Evolutionary conservation across 257 asterid species (phyloP), one percentile per base, ranked within the genome.

Genomic region (Scutellaria baicalensis): DNA sequence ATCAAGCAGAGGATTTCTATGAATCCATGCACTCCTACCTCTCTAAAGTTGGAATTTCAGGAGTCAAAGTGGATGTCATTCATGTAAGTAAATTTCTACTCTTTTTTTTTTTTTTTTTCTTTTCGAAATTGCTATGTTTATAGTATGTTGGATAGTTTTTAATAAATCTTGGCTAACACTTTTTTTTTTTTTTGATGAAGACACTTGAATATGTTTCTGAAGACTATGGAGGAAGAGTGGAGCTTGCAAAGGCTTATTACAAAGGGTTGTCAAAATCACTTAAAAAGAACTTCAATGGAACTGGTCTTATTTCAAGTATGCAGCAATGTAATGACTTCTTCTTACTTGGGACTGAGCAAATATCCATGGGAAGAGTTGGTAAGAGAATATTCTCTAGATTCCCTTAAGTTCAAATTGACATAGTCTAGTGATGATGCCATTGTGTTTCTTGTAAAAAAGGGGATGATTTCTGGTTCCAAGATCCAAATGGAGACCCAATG

Each of bases 391-490:
- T 45, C 8, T 40, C 23, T 14, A 13, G 35, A 0, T n/a, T 39
- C 9, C 9, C 10, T 40, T 8, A 38, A 7, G 45, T 40, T 8
- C 1, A 40, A 2, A 8, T 2, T 40, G 3, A 51, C 8, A 0
- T 8, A 20, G 9, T 16, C n/a, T n/a, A n/a, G n/a, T 18, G 9
- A 16, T 20, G 3, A 8, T 5, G 1, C 13, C 27, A 4, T 40
- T 13, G 10, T 31, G n/a, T 27, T 8, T 1, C 1, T 18, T 40
- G 11, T 3, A 6, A 35, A 49, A 48, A 6, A 84, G 96, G 94
- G 56, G 96, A 89, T 59, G 96, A 89, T 57, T 89, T 89, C 67
- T 89, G 96, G 96, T 89, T 89, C 82, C 94, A 86, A 72, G 96
- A 89, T 56, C 94, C 94, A 0, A 89, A 83, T 33, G 94, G 96